A percentile compares a stretch with the other conserved stretches of the same genome.
phyloP scores from a whole-genome alignment of 2,329 filamentous ascomycete genomes.

The Calonectria hawksworthii region DNA sequence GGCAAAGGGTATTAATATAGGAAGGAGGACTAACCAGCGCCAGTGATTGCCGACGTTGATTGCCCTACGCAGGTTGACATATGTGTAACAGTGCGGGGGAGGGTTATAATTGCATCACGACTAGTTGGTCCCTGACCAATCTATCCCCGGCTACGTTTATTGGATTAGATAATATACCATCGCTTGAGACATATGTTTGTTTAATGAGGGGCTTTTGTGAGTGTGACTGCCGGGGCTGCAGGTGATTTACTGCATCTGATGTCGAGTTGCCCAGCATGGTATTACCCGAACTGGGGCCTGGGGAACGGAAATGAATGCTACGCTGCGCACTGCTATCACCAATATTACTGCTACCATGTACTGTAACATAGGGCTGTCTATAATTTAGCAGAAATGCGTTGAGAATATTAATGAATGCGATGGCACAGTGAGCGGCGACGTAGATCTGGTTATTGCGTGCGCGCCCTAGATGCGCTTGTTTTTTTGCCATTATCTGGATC shows the following conservation, averaged over 20 bases:
- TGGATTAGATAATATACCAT: not conserved
- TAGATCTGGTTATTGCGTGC: not conserved
- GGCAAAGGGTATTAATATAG: not conserved
- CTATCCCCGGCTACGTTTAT: not conserved
- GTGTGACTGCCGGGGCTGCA: not conserved
- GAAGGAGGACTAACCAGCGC: not conserved
- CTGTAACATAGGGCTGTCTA: not conserved
- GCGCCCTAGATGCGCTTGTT: not conserved
- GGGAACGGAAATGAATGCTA: constrained; percentile 4
- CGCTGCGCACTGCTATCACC: not conserved
- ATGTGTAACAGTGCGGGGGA: not conserved
- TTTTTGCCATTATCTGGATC: not conserved
- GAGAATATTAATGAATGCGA: not conserved
- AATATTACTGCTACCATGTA: not conserved
- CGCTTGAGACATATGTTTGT: not conserved
- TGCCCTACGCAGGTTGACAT: not conserved
- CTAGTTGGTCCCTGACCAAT: not conserved
- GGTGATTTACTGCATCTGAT: not conserved
- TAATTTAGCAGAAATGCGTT: not conserved
- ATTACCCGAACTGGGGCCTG: not conserved
- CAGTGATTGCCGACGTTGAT: too few species aligned
- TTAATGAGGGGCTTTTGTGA: not conserved
- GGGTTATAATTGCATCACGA: not conserved
- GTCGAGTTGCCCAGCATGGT: not conserved
- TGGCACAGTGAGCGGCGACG: not conserved